Conservation (phyloP, 1,284 basidiomycete genomes). For the Cryptococcus depauperatus region DNA sequence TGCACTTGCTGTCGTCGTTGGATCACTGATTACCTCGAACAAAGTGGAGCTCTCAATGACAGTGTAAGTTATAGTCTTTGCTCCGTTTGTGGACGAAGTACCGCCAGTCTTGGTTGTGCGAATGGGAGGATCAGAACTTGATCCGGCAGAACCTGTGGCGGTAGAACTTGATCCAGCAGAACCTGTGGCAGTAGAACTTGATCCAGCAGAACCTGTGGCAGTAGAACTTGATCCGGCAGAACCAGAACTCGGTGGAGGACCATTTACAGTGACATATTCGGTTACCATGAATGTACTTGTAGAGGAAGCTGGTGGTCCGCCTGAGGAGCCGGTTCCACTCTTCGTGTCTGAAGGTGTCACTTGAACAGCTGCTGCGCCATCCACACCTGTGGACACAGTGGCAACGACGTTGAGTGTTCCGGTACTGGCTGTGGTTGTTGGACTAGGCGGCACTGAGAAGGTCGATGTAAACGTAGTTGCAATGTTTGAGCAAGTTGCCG, state of each 20-base stretch:
- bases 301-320: too few species aligned
- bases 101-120: neutral
- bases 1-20: neutral
- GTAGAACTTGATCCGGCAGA: neutral
- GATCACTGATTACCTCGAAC: neutral
- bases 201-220: neutral
- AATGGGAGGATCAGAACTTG: neutral
- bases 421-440: slow-evolving; percentile 6
- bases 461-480: slow-evolving; percentile 9
- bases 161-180: neutral
- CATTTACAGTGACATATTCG: neutral
- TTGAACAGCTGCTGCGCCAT: slow-evolving; percentile 14
- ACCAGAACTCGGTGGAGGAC: neutral
- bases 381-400: slow-evolving; percentile 11
- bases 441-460: slow-evolving; percentile 19
- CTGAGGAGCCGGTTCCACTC: too few species aligned
- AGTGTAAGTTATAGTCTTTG: too few species aligned
- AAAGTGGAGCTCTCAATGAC: neutral
- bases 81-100: too few species aligned
- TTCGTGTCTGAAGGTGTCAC: neutral
- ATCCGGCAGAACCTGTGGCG: neutral
- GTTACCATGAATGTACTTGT: neutral
- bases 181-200: neutral
- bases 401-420: slow-evolving; percentile 16
- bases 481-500: slow-evolving; percentile 23